Base-by-base conservation (phyloP, 2,329 filamentous ascomycete species). In the Lasiodiplodia citricola region DNA sequence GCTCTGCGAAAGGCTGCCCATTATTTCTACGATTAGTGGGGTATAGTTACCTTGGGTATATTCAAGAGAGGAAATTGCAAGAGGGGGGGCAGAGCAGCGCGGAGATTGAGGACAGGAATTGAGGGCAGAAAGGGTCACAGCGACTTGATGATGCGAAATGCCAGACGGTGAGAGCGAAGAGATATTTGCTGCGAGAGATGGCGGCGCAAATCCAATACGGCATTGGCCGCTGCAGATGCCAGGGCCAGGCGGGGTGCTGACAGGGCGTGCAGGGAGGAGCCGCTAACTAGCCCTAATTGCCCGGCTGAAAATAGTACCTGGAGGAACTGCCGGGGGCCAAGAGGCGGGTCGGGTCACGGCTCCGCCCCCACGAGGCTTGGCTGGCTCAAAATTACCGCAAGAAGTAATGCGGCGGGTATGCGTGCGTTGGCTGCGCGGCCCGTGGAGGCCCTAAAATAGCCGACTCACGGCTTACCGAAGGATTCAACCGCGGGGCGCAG, bases 1-100 rank as follows among this genome's bases (percentile, higher is more conserved):
- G 56, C 37, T 58, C 35, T 58, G 56, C 37, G 56, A 21, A 58
- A 58, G 56, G 44, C 56, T 58, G 37, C 56, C 56, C 56, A 58
- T 58, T 58, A 58, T 58, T 41, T 58, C n/a, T 41, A 58, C 37
- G 37, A 58, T 58, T 58, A 58, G 56, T 44, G 56, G 56, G 35
- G n/a, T 44, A 41, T 58, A 58, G 56, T 58, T 58, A 58, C 56
- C 37, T 58, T 58, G 11, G 56, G 37, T 8, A 37, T 7, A 41
- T 10, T n/a, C 55, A 21, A 23, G 31, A 25, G 47, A 18, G 47
- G 16, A 10, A 21, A 21, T 21, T 51, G 18, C 13, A 21, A 51
- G 47, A 51, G 47, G 23, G 18, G 18, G n/a, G 31, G 31, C 13
- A 35, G 54, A 23, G 18, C 54, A 57, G 54, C 31, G 54, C 13